Conservation (phyloP, 768 basidiomycete species). For the Boletus insuetus region DNA sequence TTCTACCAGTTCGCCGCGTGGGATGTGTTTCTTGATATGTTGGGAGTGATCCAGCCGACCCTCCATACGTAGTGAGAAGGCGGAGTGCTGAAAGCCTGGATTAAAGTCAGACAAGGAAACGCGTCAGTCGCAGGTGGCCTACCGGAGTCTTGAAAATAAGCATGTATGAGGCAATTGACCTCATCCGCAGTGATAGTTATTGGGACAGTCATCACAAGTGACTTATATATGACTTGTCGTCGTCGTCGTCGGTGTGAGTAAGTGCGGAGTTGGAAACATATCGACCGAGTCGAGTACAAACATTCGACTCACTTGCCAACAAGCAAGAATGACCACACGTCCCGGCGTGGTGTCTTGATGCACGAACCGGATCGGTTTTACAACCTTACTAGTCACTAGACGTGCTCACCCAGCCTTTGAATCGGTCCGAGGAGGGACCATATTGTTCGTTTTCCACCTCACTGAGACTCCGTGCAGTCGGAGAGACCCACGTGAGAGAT, state of each 20-base stretch:
- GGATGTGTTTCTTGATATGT: conserved; percentile 68
- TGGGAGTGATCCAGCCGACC: conserved; percentile 67
- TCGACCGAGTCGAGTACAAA: neutral
- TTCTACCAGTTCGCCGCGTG: conserved; percentile 78
- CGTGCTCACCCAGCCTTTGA: too few species aligned
- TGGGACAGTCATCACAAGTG: conserved; percentile 37
- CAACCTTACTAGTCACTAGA: too few species aligned
- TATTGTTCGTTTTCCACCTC: too few species aligned
- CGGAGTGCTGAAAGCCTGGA: conserved; percentile 76
- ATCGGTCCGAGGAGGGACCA: too few species aligned
- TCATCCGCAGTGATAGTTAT: conserved; percentile 76
- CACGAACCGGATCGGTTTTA: too few species aligned
- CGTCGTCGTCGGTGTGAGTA: neutral
- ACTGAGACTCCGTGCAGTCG: too few species aligned
- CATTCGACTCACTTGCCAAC: too few species aligned
- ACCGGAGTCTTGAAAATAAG: conserved; percentile 86
- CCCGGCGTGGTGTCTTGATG: too few species aligned
- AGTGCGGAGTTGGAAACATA: conserved; percentile 29
- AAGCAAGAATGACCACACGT: too few species aligned
- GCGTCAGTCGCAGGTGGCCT: neutral
- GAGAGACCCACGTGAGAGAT: conserved; percentile 9
- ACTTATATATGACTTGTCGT: neutral
- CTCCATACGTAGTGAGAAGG: conserved; percentile 78
- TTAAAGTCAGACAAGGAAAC: conserved; percentile 7
- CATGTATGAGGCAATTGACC: conserved; percentile 80